Evolutionary conservation across 371 early-diverging fungal genomes (phyloP), one percentile per base, ranked within the genome.

Genomic region (Rhizomucor pusillus): DNA sequence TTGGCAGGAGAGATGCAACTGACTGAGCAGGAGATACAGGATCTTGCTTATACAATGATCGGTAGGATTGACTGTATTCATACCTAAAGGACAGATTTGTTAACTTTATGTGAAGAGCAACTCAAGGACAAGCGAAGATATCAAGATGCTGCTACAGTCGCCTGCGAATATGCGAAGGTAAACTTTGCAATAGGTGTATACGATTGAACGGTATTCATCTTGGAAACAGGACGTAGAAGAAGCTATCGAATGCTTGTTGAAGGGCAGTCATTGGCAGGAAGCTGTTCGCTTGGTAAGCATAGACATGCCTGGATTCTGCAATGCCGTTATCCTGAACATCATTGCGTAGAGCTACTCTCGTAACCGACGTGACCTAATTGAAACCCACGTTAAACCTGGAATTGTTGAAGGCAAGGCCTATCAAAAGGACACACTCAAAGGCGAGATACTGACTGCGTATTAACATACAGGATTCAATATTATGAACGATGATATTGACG

Each of bases 381-480:
- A 87, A 24, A 86, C 91, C 3, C 84, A 84, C 16, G 71, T 95
- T 37, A 78, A 77, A 25, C 92, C 94, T 5, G 90, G 85, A 1
- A 58, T 93, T 16, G 66, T 79, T 18, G 82, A 85, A 52, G 91
- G 84, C 77, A 70, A 40, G n/a, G n/a, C n/a, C n/a, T n/a, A n/a
- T n/a, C n/a, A n/a, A n/a, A n/a, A n/a, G n/a, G n/a, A n/a, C n/a
- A n/a, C n/a, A n/a, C n/a, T n/a, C n/a, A n/a, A n/a, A n/a, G n/a
- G n/a, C n/a, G n/a, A n/a, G n/a, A n/a, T n/a, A n/a, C n/a, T n/a
- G n/a, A n/a, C n/a, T n/a, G n/a, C 18, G 36, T 45, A 18, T 29
- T 4, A 43, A 7, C 25, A 43, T 44, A 20, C 59, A 64, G 75
- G 82, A 0, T 74, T 74, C 39, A 67, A 76, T 10, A 76, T 81